A percentile compares a stretch with the other conserved stretches of the same genome.
These are phyloP conservation scores for Scleroderma citrinum DNA, from an alignment of 768 basidiomycete species.

Conservation along the genomic window DNA sequence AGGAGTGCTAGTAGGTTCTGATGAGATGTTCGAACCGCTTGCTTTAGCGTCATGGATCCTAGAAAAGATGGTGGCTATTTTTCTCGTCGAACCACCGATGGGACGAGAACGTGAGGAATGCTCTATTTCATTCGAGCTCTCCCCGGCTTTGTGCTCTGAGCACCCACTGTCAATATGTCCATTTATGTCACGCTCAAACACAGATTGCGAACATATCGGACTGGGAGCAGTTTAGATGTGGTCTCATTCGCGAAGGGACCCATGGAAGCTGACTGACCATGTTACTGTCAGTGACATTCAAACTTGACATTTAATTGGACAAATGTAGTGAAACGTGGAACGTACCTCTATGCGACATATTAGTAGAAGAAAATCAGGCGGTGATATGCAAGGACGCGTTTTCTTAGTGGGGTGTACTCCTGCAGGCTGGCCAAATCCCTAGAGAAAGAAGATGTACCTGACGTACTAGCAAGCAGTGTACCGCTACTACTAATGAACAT, in stretches of 20 bases:
- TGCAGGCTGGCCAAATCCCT: no score
- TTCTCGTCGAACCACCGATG: conserved; percentile 15
- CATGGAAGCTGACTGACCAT: conserved; percentile 17
- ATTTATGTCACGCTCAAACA: conserved; percentile 41
- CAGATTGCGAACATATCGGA: conserved; percentile 42
- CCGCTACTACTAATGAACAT: no score
- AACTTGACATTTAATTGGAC: neutral
- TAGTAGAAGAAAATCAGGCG: no score
- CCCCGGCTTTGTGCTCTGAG: conserved; percentile 13
- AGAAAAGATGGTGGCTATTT: conserved; percentile 40
- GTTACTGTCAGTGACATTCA: conserved; percentile 8
- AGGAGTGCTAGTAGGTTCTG: conserved; percentile 8
- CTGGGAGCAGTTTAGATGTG: conserved; percentile 22
- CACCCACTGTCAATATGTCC: conserved; percentile 47
- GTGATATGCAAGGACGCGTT: no score
- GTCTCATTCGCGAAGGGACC: neutral
- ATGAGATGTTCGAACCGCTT: conserved; percentile 9
- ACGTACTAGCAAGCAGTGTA: no score
- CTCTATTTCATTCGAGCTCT: neutral
- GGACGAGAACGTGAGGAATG: neutral
- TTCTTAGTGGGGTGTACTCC: no score
- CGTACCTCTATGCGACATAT: neutral
- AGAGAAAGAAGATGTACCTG: no score
- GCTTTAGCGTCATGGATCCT: conserved; percentile 13
- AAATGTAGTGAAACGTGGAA: neutral